Evolutionary conservation across 805 yeast species (phyloP), one percentile per base, ranked within the genome.

Genomic region (Pichia cabralensis): DNA sequence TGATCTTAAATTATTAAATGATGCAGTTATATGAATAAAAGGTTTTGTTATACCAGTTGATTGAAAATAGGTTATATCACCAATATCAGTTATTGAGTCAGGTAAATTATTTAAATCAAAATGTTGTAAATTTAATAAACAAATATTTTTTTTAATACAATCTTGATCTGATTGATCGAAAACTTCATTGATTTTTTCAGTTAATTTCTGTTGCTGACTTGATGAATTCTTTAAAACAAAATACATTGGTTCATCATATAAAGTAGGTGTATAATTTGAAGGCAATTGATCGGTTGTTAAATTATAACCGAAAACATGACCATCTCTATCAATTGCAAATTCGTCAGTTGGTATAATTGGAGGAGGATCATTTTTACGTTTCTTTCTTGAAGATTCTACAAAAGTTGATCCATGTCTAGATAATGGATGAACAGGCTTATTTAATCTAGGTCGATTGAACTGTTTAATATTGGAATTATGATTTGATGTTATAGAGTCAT

Each of bases 21-120:
- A 58, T 4, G 74, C 64, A 45, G 68, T 73, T 5, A 76, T 54
- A 39, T 75, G 74, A 26, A 65, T 42, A 6, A 44, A 33, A 1
- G 69, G 65, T 17, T 51, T 47, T n/a, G 49, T 48, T 5, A 64
- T 49, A 0, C 61, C 62, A 13, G 34, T 21, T 5, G 54, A 58
- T 41, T 62, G 64, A 7, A 68, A 50, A n/a, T 74, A 75, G n/a
- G n/a, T n/a, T n/a, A n/a, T n/a, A 35, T 74, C 64, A 44, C 71
- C 64, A 42, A 76, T 55, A 47, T 76, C 83, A 33, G 65, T 65
- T 20, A 76, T 61, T 42, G 74, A 78, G 33, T 70, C 74, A 1
- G 83, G 81, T 3, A 76, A 50, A 6, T 64, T 64, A 9, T 55
- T 58, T 26, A 76, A 52, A 0, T 61, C 64, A 52, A 73, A 47